phyloP scores from a whole-genome alignment of 2,329 filamentous ascomycete species.

The Aspergillus caelatus region DNA sequence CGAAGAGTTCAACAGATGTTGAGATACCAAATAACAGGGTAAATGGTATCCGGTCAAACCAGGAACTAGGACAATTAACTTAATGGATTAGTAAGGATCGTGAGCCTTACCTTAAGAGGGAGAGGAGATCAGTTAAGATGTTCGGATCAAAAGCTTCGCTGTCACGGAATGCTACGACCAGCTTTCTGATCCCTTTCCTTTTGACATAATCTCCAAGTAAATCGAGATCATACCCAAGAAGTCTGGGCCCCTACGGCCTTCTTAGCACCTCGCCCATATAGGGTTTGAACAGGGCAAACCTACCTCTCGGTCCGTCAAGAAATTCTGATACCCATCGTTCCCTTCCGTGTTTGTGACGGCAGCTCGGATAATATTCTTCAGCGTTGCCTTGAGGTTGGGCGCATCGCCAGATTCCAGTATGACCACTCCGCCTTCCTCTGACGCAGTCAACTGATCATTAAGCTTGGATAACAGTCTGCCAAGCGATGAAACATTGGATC shows the following conservation, averaged over 20 bases:
- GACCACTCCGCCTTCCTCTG: conserved; percentile 40
- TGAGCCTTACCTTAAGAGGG: conserved; percentile 47
- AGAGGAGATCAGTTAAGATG: conserved; percentile 49
- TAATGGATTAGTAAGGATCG: conserved; percentile 18
- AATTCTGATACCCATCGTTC: conserved; percentile 42
- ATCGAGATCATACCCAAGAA: conserved; percentile 51
- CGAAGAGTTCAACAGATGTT: conserved; percentile 65
- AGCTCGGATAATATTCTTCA: conserved; percentile 50
- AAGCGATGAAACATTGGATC: conserved; percentile 47
- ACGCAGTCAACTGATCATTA: conserved; percentile 34
- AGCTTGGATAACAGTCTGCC: conserved; percentile 41
- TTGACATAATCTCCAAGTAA: conserved; percentile 47
- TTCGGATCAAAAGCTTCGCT: conserved; percentile 51
- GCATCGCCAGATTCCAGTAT: conserved; percentile 48
- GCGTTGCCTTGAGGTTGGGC: conserved; percentile 48
- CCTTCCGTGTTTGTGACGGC: conserved; percentile 43
- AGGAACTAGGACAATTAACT: conserved; percentile 49
- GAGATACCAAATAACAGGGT: conserved; percentile 62
- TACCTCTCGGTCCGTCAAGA: conserved; percentile 44
- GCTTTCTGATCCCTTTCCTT: conserved; percentile 38
- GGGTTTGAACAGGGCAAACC: conserved; percentile 6
- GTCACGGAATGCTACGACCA: conserved; percentile 49
- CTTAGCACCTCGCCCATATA: conserved; percentile 1
- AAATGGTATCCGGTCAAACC: conserved; percentile 64
- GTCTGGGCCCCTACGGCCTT: conserved; percentile 38